Evolutionary conservation across 768 basidiomycete species (phyloP).

Genomic region (Leccinum uliginosum): DNA sequence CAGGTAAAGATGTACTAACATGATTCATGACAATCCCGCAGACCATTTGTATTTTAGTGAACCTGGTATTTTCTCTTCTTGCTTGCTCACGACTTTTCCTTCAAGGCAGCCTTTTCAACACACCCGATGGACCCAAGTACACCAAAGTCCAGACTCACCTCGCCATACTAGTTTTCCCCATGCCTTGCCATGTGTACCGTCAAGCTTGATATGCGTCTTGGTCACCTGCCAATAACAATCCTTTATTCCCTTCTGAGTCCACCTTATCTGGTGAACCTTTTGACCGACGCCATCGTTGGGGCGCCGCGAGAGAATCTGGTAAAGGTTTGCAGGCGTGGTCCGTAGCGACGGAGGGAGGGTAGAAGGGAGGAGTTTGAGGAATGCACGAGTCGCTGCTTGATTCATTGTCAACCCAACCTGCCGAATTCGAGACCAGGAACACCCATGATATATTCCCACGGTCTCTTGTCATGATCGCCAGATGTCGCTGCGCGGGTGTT

Average conservation of each 20-base stretch:
- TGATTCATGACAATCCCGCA: constrained; percentile 35
- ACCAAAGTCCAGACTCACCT: constrained; percentile 43
- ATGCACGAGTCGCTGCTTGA: constrained; percentile 24
- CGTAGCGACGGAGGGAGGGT: constrained; percentile 58
- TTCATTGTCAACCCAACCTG: constrained; percentile 17
- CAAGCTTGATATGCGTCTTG: constrained; percentile 62
- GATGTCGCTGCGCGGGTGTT: not conserved
- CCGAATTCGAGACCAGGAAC: not conserved
- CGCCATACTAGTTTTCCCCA: constrained; percentile 81
- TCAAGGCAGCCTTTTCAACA: constrained; percentile 8
- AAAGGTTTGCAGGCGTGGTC: constrained; percentile 58
- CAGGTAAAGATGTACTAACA: constrained; percentile 5
- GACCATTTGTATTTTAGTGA: constrained; percentile 73
- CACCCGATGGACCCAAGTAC: not conserved
- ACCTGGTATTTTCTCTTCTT: constrained; percentile 63
- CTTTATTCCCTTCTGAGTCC: constrained; percentile 62
- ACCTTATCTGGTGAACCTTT: constrained; percentile 67
- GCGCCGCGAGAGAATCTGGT: constrained; percentile 64
- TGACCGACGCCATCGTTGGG: constrained; percentile 66
- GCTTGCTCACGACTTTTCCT: constrained; percentile 60
- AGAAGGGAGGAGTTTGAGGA: constrained; percentile 57
- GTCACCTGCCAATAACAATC: constrained; percentile 77
- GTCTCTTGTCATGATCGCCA: constrained; percentile 4
- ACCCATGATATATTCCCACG: constrained; percentile 9
- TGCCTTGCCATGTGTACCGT: constrained; percentile 73